phyloP scores from a whole-genome alignment of 1,284 basidiomycete species.

The Ustilago vetiveriae region DNA sequence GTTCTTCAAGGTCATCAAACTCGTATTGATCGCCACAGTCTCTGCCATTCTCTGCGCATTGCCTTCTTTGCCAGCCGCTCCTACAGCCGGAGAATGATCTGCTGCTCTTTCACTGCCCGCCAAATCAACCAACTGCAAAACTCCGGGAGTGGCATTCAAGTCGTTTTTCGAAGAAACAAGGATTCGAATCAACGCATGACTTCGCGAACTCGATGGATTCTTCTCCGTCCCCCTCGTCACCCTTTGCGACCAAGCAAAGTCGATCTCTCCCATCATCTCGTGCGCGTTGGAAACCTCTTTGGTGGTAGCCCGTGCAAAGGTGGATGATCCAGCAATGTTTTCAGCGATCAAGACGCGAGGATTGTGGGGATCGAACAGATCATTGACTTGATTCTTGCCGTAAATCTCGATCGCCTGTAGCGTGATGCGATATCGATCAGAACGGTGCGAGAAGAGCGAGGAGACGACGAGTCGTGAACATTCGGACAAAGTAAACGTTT shows the following conservation, averaged over 20 bases:
- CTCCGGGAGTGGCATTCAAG: constrained; percentile 20
- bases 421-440: background rate
- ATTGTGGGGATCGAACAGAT: constrained; percentile 24
- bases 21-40: constrained; percentile 36
- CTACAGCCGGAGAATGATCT: constrained; percentile 5
- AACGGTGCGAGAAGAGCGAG: constrained; percentile 7
- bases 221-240: constrained; percentile 27
- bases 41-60: constrained; percentile 20
- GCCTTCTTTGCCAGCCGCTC: background rate
- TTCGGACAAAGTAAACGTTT: constrained; percentile 20
- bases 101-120: constrained; percentile 25
- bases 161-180: constrained; percentile 4
- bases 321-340: constrained; percentile 13
- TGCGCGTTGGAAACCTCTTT: background rate
- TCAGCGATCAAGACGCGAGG: constrained; percentile 15
- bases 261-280: constrained; percentile 12
- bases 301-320: constrained; percentile 14
- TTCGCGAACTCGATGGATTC: constrained; percentile 14
- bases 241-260: constrained; percentile 15
- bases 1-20: constrained; percentile 31
- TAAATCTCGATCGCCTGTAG: constrained; percentile 28
- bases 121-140: constrained; percentile 31
- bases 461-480: constrained; percentile 15
- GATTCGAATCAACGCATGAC: constrained; percentile 30
- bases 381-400: constrained; percentile 30